phyloP scores from a whole-genome alignment of 2,329 filamentous ascomycete genomes.

The Colletotrichum sp. region DNA sequence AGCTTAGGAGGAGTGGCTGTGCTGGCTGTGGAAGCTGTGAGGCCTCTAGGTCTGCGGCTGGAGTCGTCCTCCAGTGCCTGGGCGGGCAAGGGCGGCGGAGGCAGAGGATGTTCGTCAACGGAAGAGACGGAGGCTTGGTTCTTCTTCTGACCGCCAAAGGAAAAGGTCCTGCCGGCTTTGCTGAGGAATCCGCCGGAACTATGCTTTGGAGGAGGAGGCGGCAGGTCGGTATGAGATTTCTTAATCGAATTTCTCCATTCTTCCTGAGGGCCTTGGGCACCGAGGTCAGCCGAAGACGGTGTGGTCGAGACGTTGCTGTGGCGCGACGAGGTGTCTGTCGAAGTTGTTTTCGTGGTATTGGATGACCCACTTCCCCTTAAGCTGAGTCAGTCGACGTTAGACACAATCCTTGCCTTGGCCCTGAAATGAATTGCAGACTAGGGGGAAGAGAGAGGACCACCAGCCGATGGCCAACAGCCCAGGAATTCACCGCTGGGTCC shows the following conservation, averaged over 20 bases:
- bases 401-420: constrained; percentile 25
- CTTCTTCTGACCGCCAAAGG: constrained; percentile 64
- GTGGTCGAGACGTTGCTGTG: constrained; percentile 68
- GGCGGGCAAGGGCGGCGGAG: constrained; percentile 41
- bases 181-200: constrained; percentile 54
- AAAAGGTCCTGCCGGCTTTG: constrained; percentile 63
- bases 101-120: constrained; percentile 37
- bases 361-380: constrained; percentile 64
- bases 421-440: constrained; percentile 24
- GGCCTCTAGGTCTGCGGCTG: constrained; percentile 48
- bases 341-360: constrained; percentile 65
- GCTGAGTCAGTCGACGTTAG: constrained; percentile 40
- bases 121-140: constrained; percentile 41
- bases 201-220: constrained; percentile 51
- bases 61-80: constrained; percentile 34
- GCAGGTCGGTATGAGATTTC: constrained; percentile 43
- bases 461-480: background rate
- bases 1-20: constrained; percentile 58
- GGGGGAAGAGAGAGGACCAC: constrained; percentile 14
- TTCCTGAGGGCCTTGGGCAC: constrained; percentile 38
- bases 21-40: constrained; percentile 58
- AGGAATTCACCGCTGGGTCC: constrained; percentile 12
- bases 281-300: constrained; percentile 59
- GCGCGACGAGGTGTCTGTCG: constrained; percentile 65
- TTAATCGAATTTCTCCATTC: constrained; percentile 42